Evolutionary conservation across 148 eudicot genomes (phyloP), one percentile per base, ranked within the genome.

Genomic region (Rhododendron vialii): DNA sequence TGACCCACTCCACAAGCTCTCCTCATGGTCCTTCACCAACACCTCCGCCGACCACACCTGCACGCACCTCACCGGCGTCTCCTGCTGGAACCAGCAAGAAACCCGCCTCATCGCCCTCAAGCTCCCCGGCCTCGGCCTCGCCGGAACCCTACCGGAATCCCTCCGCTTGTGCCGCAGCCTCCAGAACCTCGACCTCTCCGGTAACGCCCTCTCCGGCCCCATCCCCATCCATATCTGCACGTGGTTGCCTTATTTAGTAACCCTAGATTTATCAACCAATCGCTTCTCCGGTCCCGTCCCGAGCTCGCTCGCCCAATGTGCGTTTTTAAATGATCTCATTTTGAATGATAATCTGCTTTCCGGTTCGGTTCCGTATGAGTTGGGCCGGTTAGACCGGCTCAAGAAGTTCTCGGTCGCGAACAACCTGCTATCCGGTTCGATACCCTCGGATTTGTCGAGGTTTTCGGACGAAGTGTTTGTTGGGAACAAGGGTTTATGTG

Each of bases 61-160:
- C 89, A 65, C 55, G 8, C 89, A 75, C 0, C 80, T 92, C 74
- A 80, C 84, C 33, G 95, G 93, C 4, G 94, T 95, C 5, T 53
- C 91, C 1, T 95, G 98, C 84, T 95, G 98, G 98, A 95, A 95
- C 77, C 92, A 93, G 43, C 88, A 88, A 35, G 95, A 95, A 57
- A 94, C 90, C 35, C 93, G 95, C 22, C 83, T 95, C 11, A 47
- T 95, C 45, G 80, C 91, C 30, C 84, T 95, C 20, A 85, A 89
- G 3, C 93, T 92, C 48, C 89, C 89, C 0, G 85, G 89, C 2
- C 77, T 89, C 80, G 61, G 65, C 4, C 91, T 95, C 83, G 45
- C 88, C 57, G 96, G 96, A 4, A 59, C 38, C 0, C 26, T 95
- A 0, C 95, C 98, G 1, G 65, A 84, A 0, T 85, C 91, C 1